phyloP scores from a whole-genome alignment of 73 alveolate genomes.

The Paramecium octaurelia region DNA sequence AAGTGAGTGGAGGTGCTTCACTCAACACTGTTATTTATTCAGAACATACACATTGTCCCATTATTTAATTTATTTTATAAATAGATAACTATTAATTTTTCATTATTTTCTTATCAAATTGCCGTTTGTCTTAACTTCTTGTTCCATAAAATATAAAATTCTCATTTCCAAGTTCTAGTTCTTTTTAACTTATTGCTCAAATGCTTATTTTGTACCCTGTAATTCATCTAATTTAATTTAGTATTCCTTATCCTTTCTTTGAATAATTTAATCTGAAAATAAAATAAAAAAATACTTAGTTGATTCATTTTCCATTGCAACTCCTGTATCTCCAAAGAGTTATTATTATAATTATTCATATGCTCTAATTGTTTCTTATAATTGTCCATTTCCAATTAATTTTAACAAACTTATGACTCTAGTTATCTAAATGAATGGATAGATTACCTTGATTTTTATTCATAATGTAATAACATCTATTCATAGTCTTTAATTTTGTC shows the following conservation, averaged over 20 bases:
- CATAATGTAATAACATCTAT: not conserved
- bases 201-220: not conserved
- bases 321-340: not conserved
- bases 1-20: conserved; percentile 17
- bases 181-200: not conserved
- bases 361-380: not conserved
- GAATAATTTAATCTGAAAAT: not conserved
- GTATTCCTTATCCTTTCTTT: not conserved
- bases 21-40: not conserved
- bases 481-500: conserved; percentile 34
- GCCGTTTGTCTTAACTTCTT: conserved; percentile 1
- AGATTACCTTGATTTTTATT: not conserved
- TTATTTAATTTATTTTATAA: not conserved
- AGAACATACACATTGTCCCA: conserved; percentile 39
- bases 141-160: conserved; percentile 1
- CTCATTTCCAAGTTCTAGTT: conserved; percentile 17
- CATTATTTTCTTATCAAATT: not conserved
- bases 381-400: not conserved
- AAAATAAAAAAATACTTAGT: not conserved
- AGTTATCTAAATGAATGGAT: not conserved
- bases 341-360: not conserved
- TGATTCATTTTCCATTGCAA: not conserved
- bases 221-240: conserved; percentile 2
- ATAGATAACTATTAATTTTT: not conserved
- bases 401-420: not conserved